Evolutionary conservation across 805 yeast genomes (phyloP), one percentile per base, ranked within the genome.

Genomic region (Debaryomyces castellii): DNA sequence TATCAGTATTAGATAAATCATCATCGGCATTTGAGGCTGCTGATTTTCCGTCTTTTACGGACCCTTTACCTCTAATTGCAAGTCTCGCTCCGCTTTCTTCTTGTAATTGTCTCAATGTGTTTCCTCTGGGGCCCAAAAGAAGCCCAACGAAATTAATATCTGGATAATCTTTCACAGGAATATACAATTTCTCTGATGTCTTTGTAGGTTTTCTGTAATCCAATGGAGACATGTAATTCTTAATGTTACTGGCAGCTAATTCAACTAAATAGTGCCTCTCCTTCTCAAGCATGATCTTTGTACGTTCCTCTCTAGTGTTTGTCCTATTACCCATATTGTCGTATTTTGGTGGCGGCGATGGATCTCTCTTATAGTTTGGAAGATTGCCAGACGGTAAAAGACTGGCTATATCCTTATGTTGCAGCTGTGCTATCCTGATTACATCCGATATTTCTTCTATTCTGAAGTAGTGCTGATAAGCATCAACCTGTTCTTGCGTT

Each of bases 121-220:
- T 85, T 20, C 98, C 99, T 72, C 99, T 83, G 25, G 99, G 99
- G 0, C 99, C 99, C 41, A 94, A 66, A 17, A 94, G 67, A 43
- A 87, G 73, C 0, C 99, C 99, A 43, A 94, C 87, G 60, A 92
- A 92, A 66, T 94, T 94, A 54, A 94, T 85, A 41, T 86, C 92
- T 0, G 98, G 97, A 67, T 89, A 85, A 48, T 89, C 92, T 33
- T 82, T 78, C 3, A 81, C 87, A 1, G 98, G 98, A 11, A 94
- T 78, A 61, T 80, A 91, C 41, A 89, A 76, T 67, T 91, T 94
- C 55, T 91, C 96, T 39, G 77, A 75, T 5, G 89, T 82, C 54
- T 80, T 83, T 2, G 67, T 62, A 7, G 86, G 83, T 30, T 87
- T 87, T 47, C 83, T 73, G 64, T 88, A 92, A 60, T 85, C 91